phyloP scores from a whole-genome alignment of 169 alveolate species.

The Cyclospora cayetanensis region DNA sequence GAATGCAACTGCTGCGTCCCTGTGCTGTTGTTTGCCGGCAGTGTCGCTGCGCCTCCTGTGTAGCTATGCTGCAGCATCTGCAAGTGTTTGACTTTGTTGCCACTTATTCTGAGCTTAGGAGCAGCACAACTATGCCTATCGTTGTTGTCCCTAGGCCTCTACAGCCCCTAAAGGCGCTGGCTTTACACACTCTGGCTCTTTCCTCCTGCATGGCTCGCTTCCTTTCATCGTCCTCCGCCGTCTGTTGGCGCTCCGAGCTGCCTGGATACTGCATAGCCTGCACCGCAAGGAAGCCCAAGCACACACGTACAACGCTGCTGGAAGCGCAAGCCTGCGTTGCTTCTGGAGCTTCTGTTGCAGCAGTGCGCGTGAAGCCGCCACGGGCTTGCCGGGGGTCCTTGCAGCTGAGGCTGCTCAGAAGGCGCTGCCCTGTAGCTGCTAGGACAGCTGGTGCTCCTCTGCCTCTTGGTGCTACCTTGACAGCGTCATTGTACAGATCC shows the following conservation, averaged over 20 bases:
- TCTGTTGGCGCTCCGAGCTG: conserved; percentile 38
- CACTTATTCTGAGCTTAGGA: not conserved
- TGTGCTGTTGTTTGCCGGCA: not conserved
- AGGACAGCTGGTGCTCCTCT: not conserved
- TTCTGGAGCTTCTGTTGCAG: not conserved
- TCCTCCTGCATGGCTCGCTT: conserved; percentile 55
- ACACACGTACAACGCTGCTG: not conserved
- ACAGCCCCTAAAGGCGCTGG: not conserved
- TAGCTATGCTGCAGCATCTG: not conserved
- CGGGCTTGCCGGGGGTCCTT: too few species aligned
- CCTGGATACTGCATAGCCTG: conserved; percentile 78
- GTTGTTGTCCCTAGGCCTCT: not conserved
- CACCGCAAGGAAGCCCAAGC: not conserved
- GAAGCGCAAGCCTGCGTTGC: not conserved
- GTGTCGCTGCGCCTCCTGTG: not conserved
- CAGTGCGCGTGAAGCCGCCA: not conserved
- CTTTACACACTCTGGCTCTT: conserved; percentile 51
- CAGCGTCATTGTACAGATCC: conserved; percentile 92
- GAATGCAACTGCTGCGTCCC: not conserved
- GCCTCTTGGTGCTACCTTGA: conserved; percentile 80
- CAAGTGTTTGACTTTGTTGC: not conserved
- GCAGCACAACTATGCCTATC: not conserved
- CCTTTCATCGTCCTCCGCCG: conserved; percentile 22
- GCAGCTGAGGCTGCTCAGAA: too few species aligned
- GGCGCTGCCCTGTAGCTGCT: not conserved